phyloP scores from a whole-genome alignment of 352 stramenopile genomes.

The Phytopythium litorale region DNA sequence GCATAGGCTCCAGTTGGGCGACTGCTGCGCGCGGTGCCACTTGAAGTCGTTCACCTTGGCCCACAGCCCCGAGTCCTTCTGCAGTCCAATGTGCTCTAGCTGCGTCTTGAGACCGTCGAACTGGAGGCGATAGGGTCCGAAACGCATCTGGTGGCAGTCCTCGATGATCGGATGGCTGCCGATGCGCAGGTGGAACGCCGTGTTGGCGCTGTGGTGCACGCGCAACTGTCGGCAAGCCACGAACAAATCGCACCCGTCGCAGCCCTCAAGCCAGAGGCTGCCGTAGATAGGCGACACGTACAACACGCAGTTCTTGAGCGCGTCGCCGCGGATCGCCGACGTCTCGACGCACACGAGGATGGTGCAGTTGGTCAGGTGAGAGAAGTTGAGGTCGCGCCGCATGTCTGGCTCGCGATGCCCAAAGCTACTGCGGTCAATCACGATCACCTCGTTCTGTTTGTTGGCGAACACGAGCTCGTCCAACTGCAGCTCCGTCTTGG shows the following conservation, averaged over 20 bases:
- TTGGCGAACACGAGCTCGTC: conserved; percentile 63
- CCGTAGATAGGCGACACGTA: conserved; percentile 76
- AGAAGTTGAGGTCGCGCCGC: conserved; percentile 74
- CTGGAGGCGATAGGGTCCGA: conserved; percentile 67
- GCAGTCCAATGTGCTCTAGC: conserved; percentile 48
- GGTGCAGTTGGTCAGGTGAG: conserved; percentile 60
- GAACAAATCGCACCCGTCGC: conserved; percentile 73
- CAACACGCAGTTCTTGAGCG: conserved; percentile 68
- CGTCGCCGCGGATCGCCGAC: conserved; percentile 67
- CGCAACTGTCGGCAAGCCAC: conserved; percentile 83
- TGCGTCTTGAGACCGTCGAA: conserved; percentile 65
- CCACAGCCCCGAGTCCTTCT: conserved; percentile 65
- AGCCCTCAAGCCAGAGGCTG: conserved; percentile 83
- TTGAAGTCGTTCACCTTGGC: conserved; percentile 92
- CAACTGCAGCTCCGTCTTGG: conserved; percentile 15
- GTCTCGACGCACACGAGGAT: conserved; percentile 66
- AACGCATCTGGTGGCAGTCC: conserved; percentile 80
- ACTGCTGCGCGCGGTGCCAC: conserved; percentile 85
- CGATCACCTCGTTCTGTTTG: conserved; percentile 55
- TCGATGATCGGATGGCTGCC: conserved; percentile 89
- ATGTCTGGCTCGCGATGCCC: conserved; percentile 17
- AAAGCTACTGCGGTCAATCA: conserved; percentile 64
- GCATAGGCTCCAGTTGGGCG: conserved; percentile 80
- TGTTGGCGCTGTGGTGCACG: conserved; percentile 68
- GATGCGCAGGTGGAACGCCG: conserved; percentile 80